phyloP scores from a whole-genome alignment of 352 stramenopile species.

The Elongisporangium anandrum region DNA sequence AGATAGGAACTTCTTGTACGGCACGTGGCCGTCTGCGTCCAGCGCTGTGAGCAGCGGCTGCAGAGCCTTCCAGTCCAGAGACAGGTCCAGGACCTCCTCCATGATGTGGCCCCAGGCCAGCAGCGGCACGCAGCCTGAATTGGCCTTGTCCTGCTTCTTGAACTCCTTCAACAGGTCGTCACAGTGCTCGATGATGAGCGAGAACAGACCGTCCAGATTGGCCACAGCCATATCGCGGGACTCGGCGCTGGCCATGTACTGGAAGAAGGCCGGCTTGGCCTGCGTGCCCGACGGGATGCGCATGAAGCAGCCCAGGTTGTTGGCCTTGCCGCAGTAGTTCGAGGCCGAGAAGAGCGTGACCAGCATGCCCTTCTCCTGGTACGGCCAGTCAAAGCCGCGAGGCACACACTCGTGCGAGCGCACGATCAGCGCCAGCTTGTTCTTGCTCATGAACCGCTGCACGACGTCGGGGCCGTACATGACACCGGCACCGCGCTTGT shows the following conservation, averaged over 20 bases:
- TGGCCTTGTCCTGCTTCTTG: conserved; percentile 37
- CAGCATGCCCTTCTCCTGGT: conserved; percentile 78
- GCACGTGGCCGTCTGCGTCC: conserved; percentile 60
- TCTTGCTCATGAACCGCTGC: conserved; percentile 85
- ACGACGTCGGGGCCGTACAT: conserved; percentile 74
- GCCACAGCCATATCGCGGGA: conserved; percentile 76
- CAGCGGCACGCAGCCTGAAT: conserved; percentile 41
- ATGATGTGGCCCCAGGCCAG: conserved; percentile 58
- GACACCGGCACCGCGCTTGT: conserved; percentile 75
- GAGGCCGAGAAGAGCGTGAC: conserved; percentile 86
- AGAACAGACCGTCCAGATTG: conserved; percentile 84
- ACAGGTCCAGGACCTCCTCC: conserved; percentile 76
- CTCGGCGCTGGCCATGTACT: conserved; percentile 83
- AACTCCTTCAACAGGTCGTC: conserved; percentile 65
- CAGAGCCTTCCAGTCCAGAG: conserved; percentile 72
- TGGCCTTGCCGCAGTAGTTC: conserved; percentile 83
- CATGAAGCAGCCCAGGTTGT: conserved; percentile 86
- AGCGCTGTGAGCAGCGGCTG: conserved; percentile 73
- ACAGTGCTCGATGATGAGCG: conserved; percentile 72
- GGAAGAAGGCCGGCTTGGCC: conserved; percentile 81
- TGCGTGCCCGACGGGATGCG: conserved; percentile 58
- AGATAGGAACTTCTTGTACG: conserved; percentile 68
- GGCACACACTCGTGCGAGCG: conserved; percentile 85
- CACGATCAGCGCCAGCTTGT: conserved; percentile 76
- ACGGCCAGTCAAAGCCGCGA: conserved; percentile 76